phyloP scores from a whole-genome alignment of 1,284 basidiomycete species.

The Sanghuangporus baumii region DNA sequence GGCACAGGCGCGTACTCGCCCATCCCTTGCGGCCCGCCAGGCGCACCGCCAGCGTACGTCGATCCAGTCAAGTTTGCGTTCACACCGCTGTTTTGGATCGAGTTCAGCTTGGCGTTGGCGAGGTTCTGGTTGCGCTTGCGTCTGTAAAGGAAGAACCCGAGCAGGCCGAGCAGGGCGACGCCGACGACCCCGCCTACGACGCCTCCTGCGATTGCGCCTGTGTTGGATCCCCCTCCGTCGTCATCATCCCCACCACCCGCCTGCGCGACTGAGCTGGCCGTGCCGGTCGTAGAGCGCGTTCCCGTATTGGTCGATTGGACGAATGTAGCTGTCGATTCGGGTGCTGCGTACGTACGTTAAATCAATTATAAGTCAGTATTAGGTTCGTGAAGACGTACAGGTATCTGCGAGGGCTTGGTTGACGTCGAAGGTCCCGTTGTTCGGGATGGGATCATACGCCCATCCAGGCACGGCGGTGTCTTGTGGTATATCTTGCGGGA shows the following conservation, averaged over 20 bases:
- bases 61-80: background rate
- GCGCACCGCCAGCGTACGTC: background rate
- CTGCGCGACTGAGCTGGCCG: background rate
- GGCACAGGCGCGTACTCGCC: background rate
- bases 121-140: background rate
- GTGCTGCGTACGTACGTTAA: background rate
- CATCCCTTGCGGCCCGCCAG: background rate
- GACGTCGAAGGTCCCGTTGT: slow-evolving; percentile 1
- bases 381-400: background rate
- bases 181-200: slow-evolving; percentile 40
- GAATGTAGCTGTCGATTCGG: slow-evolving; percentile 14
- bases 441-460: slow-evolving; percentile 17
- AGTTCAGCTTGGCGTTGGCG: background rate
- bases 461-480: slow-evolving; percentile 19
- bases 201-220: slow-evolving; percentile 45
- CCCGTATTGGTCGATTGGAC: slow-evolving; percentile 10
- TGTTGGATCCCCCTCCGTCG: slow-evolving; percentile 22
- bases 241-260: background rate
- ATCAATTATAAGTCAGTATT: background rate
- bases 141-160: slow-evolving; percentile 24
- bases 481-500: slow-evolving; percentile 16
- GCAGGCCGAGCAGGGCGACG: slow-evolving; percentile 28
- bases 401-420: background rate
- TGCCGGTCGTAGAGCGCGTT: background rate
- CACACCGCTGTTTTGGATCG: background rate